Percentiles rank a stretch among this genome's conserved stretches.
These are phyloP conservation scores for Wallacemonas sp. DNA, from an alignment of 208 protist genomes.

Conservation along the genomic window DNA sequence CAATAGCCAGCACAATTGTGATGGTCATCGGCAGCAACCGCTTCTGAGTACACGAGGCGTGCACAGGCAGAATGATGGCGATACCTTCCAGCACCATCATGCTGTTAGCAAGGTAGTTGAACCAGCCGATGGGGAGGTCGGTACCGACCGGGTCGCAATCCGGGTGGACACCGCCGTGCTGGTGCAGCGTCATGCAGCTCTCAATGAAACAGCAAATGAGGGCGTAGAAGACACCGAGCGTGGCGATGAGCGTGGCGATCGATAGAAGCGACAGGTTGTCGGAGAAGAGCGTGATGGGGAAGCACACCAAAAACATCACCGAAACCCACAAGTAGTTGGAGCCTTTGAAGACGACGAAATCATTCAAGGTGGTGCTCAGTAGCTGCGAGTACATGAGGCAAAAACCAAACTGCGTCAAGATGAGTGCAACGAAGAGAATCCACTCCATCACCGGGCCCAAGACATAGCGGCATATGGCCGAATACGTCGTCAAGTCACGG, in stretches of 20 bases:
- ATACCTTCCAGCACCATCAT: constrained; percentile 83
- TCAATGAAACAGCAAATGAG: constrained; percentile 43
- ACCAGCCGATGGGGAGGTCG: constrained; percentile 42
- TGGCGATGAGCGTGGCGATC: constrained; percentile 57
- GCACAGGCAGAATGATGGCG: constrained; percentile 66
- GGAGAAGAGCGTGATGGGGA: constrained; percentile 62
- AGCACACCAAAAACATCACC: constrained; percentile 45
- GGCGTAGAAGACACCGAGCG: constrained; percentile 57
- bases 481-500: constrained; percentile 61
- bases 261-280: constrained; percentile 58
- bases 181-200: constrained; percentile 17
- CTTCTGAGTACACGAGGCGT: constrained; percentile 64
- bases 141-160: constrained; percentile 23
- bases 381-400: constrained; percentile 85
- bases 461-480: constrained; percentile 58
- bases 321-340: constrained; percentile 46
- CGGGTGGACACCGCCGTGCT: constrained; percentile 11
- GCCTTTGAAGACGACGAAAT: constrained; percentile 29
- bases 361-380: constrained; percentile 45
- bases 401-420: constrained; percentile 84
- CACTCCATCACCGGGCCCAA: constrained; percentile 47
- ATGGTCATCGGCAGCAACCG: constrained; percentile 42
- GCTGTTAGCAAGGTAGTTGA: constrained; percentile 74
- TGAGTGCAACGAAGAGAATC: constrained; percentile 63
- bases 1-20: constrained; percentile 37